A percentile compares a stretch with the other conserved stretches of the same genome.
phyloP scores from a whole-genome alignment of 2,329 filamentous ascomycete genomes.

The Diaporthe sp. region DNA sequence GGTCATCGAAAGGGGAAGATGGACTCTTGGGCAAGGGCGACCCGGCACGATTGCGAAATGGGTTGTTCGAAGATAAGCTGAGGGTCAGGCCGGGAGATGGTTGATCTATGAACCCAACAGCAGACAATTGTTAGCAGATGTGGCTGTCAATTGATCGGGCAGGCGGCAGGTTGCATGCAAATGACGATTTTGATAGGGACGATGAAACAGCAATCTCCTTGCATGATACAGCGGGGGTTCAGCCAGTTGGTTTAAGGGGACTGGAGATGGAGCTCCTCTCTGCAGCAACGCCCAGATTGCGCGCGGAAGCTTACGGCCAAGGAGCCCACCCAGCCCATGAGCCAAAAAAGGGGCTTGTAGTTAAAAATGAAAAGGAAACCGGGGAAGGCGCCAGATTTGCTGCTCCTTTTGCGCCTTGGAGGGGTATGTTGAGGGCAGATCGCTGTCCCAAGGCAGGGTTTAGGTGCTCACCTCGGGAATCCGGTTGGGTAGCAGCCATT shows the following conservation, averaged over 20 bases:
- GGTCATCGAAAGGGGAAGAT: constrained; percentile 73
- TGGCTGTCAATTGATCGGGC: constrained; percentile 43
- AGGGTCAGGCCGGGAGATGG: constrained; percentile 70
- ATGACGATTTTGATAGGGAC: constrained; percentile 58
- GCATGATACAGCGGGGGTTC: constrained; percentile 59
- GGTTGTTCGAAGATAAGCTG: constrained; percentile 86
- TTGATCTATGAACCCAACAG: constrained; percentile 54
- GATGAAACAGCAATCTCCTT: constrained; percentile 62
- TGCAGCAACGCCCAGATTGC: constrained; percentile 26
- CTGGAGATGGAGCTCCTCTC: constrained; percentile 41
- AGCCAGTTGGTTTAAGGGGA: constrained; percentile 53
- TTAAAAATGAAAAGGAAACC: constrained; percentile 12
- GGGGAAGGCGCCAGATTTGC: constrained; percentile 31
- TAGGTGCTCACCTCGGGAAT: constrained; percentile 37
- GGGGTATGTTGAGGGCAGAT: constrained; percentile 29
- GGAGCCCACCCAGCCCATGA: constrained; percentile 26
- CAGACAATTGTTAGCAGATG: constrained; percentile 43
- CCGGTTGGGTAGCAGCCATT: constrained; percentile 40
- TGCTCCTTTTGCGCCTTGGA: constrained; percentile 17
- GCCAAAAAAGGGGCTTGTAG: constrained; percentile 24
- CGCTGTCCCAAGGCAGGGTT: constrained; percentile 32
- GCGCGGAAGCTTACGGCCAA: constrained; percentile 27
- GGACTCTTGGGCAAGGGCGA: constrained; percentile 65
- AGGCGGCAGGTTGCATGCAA: constrained; percentile 54
- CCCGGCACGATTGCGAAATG: constrained; percentile 79